Evolutionary conservation across 2,329 filamentous ascomycete genomes (phyloP).

Genomic region (Rutstroemia sydowiana): DNA sequence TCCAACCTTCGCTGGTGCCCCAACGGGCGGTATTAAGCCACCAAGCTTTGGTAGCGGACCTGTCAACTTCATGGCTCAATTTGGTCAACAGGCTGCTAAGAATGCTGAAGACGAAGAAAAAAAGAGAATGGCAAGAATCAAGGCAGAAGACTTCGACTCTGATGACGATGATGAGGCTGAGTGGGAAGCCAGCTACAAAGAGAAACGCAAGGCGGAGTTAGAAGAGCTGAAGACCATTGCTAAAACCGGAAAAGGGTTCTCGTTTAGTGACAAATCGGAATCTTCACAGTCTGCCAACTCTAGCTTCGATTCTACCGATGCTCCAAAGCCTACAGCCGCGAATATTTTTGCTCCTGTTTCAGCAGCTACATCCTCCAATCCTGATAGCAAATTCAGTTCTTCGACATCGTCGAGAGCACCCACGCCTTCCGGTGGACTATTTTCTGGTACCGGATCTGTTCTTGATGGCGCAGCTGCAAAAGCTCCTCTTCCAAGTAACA

Average conservation of each 20-base stretch:
- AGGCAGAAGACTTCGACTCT: slow-evolving; percentile 27
- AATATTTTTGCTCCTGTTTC: not conserved
- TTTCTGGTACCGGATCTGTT: slow-evolving; percentile 22
- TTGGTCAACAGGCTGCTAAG: slow-evolving; percentile 17
- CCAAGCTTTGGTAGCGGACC: slow-evolving; percentile 20
- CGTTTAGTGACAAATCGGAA: slow-evolving; percentile 8
- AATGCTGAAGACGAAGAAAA: slow-evolving; percentile 20
- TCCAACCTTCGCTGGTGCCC: slow-evolving; percentile 20
- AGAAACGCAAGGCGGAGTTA: slow-evolving; percentile 15
- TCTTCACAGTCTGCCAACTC: not conserved
- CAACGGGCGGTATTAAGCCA: slow-evolving; percentile 16
- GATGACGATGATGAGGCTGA: slow-evolving; percentile 25
- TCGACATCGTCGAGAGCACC: slow-evolving; percentile 22
- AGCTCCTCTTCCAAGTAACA: slow-evolving; percentile 36
- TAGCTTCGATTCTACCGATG: too few species aligned
- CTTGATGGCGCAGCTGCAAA: slow-evolving; percentile 22
- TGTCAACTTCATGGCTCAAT: slow-evolving; percentile 23
- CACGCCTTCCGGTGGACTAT: slow-evolving; percentile 22
- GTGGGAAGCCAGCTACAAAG: slow-evolving; percentile 21
- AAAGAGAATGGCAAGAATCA: slow-evolving; percentile 22
- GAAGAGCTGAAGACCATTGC: slow-evolving; percentile 19
- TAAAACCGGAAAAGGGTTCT: slow-evolving; percentile 17
- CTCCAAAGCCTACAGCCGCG: slow-evolving; percentile 2
- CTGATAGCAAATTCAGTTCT: slow-evolving; percentile 21
- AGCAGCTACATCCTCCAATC: slow-evolving; percentile 1